phyloP scores from a whole-genome alignment of 495 filamentous ascomycete species.

The Podospora tetraspora region DNA sequence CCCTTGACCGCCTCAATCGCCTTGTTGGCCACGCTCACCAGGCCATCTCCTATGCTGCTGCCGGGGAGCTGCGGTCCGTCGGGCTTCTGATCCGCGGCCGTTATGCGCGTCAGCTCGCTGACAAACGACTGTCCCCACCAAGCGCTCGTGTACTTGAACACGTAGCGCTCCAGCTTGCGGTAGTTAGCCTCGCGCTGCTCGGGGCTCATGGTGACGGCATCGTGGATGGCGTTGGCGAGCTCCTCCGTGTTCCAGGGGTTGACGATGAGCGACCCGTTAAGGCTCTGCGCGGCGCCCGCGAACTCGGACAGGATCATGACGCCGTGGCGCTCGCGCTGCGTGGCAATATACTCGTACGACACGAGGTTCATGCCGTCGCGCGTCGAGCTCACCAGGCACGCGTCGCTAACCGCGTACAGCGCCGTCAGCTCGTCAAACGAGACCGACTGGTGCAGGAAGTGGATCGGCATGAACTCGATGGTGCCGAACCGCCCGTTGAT shows the following conservation, averaged over 20 bases:
- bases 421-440: slow-evolving; percentile 87
- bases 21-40: slow-evolving; percentile 18
- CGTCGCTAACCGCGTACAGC: slow-evolving; percentile 83
- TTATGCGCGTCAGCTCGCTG: slow-evolving; percentile 65
- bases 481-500: slow-evolving; percentile 94
- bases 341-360: slow-evolving; percentile 92
- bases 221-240: slow-evolving; percentile 75
- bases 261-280: slow-evolving; percentile 80
- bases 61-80: slow-evolving; percentile 5
- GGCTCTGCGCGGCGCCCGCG: slow-evolving; percentile 79
- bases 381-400: slow-evolving; percentile 83
- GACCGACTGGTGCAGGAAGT: slow-evolving; percentile 90
- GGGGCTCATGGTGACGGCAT: slow-evolving; percentile 76
- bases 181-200: slow-evolving; percentile 80
- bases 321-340: slow-evolving; percentile 75
- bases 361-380: slow-evolving; percentile 98
- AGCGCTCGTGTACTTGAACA: slow-evolving; percentile 87
- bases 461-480: slow-evolving; percentile 87
- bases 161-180: slow-evolving; percentile 73
- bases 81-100: slow-evolving; percentile 15
- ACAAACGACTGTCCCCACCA: slow-evolving; percentile 99
- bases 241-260: slow-evolving; percentile 92
- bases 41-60: slow-evolving; percentile 13
- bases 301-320: slow-evolving; percentile 92
- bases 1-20: slow-evolving; percentile 16